These are phyloP conservation scores for Diutina siamensis DNA, from an alignment of 1,139 yeast species.

Conservation along the genomic window DNA sequence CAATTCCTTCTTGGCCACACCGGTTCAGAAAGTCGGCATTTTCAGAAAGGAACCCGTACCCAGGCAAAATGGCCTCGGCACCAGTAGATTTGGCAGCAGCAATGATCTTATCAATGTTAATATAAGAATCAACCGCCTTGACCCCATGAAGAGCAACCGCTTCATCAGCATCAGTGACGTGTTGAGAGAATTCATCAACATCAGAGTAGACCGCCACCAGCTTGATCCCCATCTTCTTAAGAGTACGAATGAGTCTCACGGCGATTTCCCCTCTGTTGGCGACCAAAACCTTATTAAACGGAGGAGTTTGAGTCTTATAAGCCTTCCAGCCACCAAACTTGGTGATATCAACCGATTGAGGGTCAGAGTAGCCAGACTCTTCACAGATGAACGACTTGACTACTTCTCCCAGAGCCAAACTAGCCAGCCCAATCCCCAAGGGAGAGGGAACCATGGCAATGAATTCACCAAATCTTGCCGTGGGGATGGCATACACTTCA, in stretches of 20 bases:
- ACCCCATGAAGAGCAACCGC: slow-evolving; percentile 70
- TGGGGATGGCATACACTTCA: slow-evolving; percentile 78
- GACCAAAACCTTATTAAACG: slow-evolving; percentile 75
- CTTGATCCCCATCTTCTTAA: slow-evolving; percentile 65
- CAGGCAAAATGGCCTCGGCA: slow-evolving; percentile 92
- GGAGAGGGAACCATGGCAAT: slow-evolving; percentile 88
- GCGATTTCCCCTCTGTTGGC: slow-evolving; percentile 99
- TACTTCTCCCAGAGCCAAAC: slow-evolving; percentile 67
- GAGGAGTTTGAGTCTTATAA: slow-evolving; percentile 43
- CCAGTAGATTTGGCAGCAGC: slow-evolving; percentile 73
- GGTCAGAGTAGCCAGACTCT: slow-evolving; percentile 63
- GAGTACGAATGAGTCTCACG: slow-evolving; percentile 79
- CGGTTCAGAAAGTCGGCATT: slow-evolving; percentile 93
- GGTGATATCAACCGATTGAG: slow-evolving; percentile 72
- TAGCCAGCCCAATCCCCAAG: slow-evolving; percentile 86
- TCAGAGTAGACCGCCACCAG: slow-evolving; percentile 87
- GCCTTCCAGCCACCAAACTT: slow-evolving; percentile 79
- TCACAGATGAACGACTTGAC: slow-evolving; percentile 92
- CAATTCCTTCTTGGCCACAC: slow-evolving; percentile 70
- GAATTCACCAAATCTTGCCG: slow-evolving; percentile 66
- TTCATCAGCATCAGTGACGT: slow-evolving; percentile 71
- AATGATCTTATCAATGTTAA: slow-evolving; percentile 73
- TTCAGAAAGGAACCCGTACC: slow-evolving; percentile 93
- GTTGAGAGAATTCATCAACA: slow-evolving; percentile 80
- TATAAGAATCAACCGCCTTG: slow-evolving; percentile 84